Evolutionary conservation across 2,329 filamentous ascomycete species (phyloP), one percentile per base, ranked within the genome.

Genomic region (Pseudogymnoascus sp.): DNA sequence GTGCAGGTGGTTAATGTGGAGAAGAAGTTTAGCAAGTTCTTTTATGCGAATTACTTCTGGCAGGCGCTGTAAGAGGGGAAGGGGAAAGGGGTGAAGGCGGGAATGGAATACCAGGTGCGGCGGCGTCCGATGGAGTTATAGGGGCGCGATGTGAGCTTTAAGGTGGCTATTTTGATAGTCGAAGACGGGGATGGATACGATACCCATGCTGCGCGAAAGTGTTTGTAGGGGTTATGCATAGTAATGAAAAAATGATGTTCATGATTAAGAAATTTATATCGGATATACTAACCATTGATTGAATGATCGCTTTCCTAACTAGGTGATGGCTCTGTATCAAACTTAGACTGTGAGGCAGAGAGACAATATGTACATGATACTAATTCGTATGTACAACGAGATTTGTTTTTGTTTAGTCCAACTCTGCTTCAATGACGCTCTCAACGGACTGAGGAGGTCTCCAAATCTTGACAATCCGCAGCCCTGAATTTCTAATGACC

Each of bases 31-130:
- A 93, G 90, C 65, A 84, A 88, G 67, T 93, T 90, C 75, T 97
- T 96, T 73, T 96, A 97, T 73, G 91, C 93, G 21, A 96, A 96
- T 72, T 96, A 96, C 75, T 96, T 98, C 73, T 99, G 95, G 95
- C 84, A 92, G 72, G 93, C 87, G 31, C 81, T 97, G 75, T 96
- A 79, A 75, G 75, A 14, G 51, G 7, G 31, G 28, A 2, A 39
- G 6, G 6, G 31, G 31, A 11, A 34, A 13, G 10, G 25, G 28
- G 8, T 43, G 16, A 37, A 16, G 23, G 60, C 7, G 51, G 7
- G 28, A 4, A 8, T 57, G 61, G 43, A 37, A 61, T 25, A 61
- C 14, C 54, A 43, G 48, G 41, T 31, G 36, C 37, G 14, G 16
- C 28, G 51, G 51, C 51, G 51, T 34, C 28, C n/a, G 16, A 34